Base-by-base conservation (phyloP, 75 land plant genomes). In the Adiantum capillusveneris region DNA sequence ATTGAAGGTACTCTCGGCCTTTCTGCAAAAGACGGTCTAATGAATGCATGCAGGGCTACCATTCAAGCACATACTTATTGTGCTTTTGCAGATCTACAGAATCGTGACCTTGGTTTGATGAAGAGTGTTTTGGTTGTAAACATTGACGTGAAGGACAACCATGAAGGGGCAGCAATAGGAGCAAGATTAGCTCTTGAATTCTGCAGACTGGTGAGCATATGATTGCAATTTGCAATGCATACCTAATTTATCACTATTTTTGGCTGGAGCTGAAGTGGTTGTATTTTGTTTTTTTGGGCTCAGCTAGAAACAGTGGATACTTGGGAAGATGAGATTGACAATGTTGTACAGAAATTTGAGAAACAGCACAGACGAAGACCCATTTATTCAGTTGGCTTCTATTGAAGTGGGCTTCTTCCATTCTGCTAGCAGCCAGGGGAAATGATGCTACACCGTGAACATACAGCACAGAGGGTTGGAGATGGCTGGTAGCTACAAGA, bases 121-220 rank as follows among this genome's bases (percentile, higher is more conserved):
- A 95, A 77, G 60, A 74, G 55, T 69, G 99, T 83, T 19, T 55
- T 95, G 77, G 72, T 95, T 57, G 80, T 95, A 39, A 95, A 95
- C 59, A 54, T 95, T 67, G 99, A 95, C 20, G 97, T 90, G 0
- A 95, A 90, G 74, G 99, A 95, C 65, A 95, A 90, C 71, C 99
- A 95, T 60, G 99, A 90, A 60, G 99, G 92, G 65, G 99, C 99
- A 52, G 99, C 99, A 11, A 55, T 67, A 9, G 99, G 92, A 2
- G 97, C 77, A 56, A 83, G 75, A 34, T 77, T 82, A 52, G 76
- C 92, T 29, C 71, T 90, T 9, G 88, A 90, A 56, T 65, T 95
- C 24, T 95, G 99, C 67, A 77, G 85, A 65, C 73, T 73, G 88
- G 98, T 90, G 60, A 81, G 60, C 41, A 6, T 18, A 31, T 26